Base-by-base conservation (phyloP, 2,329 filamentous ascomycete species). In the Calonectria pteridis region DNA sequence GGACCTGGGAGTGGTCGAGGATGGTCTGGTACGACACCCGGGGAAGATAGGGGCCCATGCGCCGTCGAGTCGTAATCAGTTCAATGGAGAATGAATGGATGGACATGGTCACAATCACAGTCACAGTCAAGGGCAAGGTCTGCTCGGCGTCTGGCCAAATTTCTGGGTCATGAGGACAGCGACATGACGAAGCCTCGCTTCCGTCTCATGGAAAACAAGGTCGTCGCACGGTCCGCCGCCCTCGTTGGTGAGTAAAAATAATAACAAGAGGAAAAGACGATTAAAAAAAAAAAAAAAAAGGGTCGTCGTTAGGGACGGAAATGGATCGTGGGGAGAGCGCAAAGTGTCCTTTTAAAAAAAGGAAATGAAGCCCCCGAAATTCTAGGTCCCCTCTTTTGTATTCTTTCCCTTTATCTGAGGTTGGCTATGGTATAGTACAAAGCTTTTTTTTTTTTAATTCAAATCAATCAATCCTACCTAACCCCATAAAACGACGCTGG, bases 11-110 rank as follows among this genome's bases (percentile, higher is more conserved):
- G 62, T 49, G 66, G 51, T 31, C 40, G 50, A 71, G 58, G 55
- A 18, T 67, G 64, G 49, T 49, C 71, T 72, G 71, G 58, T 69
- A 68, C 71, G 71, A 72, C 66, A 65, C 58, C 37, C 59, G 66
- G 71, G 65, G 58, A 72, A 40, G 65, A 68, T 66, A 69, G 66
- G 66, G 71, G 66, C 59, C 66, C 66, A 65, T 72, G 71, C 71
- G 37, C 46, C 43, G 55, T 23, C 40, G 59, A 40, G 50, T 49
- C 49, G 69, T 53, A 64, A 40, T 55, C 58, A 62, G 49, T 64
- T 29, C 20, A 28, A 35, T 55, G 49, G 46, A 51, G 64, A 67
- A 69, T 37, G 29, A 37, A 62, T 43, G 67, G 67, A 35, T 37
- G 50, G 51, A 40, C 50, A 58, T 58, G 63, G 63, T 46, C 63